Base-by-base conservation (phyloP, 176 grass and related monocot genomes). In the Melocanna baccifera region DNA sequence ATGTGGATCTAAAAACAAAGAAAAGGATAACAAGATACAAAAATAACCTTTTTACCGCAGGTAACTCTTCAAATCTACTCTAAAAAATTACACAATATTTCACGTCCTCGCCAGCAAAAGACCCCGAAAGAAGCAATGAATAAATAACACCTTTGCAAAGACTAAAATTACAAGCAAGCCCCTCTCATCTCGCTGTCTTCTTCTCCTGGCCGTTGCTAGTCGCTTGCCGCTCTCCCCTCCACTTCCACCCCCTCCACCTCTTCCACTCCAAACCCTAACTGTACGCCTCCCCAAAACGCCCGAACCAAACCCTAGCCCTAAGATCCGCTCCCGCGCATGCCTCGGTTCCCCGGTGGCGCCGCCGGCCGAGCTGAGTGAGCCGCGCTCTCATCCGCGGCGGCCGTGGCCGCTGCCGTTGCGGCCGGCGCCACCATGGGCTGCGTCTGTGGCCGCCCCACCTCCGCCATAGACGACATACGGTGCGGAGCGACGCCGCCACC, bases 371-470 rank as follows among this genome's bases (percentile, higher is more conserved):
- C 42, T 69, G 76, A 82, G 45, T 80, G 64, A 87, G 47, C 5
- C 25, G 82, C 29, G 12, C 11, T 67, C 29, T 11, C 18, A 19
- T 48, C 46, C 45, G 67, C 41, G 2, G 32, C 23, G n/a, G 70
- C 52, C 52, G 9, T 20, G 9, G 55, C 43, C 22, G 57, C 41
- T 20, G 85, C 69, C 23, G 59, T 51, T 23, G 52, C 73, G 15
- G 75, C 37, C 1, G 47, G 26, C 40, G 43, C 71, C 13, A 7
- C 56, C 86, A 95, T 95, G 93, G 93, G 93, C 58, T 95, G 93
- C 83, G 86, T 86, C 76, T 95, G 93, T 75, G 88, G 90, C 28
- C 89, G 89, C 58, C 86, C 88, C n/a, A 69, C 70, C n/a, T 69
- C 65, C 22, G 80, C 76, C 63, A 61, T 82, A 3, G 90, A 90